Percentiles rank a stretch among this genome's conserved stretches.
Evolutionary conservation across 139 green algal genomes (phyloP).

Genomic region (Zygnema cylindricum): DNA sequence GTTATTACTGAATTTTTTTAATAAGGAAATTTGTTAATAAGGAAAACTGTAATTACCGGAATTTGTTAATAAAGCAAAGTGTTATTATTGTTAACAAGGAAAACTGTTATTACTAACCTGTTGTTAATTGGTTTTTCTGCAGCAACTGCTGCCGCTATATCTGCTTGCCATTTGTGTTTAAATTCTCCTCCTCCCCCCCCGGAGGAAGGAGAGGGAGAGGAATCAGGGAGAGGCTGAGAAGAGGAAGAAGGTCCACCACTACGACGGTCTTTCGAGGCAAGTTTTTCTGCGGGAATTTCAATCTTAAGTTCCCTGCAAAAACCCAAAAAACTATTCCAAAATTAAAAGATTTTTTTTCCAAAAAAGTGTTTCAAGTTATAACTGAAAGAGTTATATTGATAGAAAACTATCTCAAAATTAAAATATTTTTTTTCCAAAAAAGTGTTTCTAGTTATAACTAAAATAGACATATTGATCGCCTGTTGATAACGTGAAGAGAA

Average conservation of each 20-base stretch:
- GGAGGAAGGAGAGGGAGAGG: neutral
- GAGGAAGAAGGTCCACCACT: neutral
- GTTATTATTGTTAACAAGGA: too few relatives aligned
- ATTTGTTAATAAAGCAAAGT: too few relatives aligned
- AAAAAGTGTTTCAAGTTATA: too few relatives aligned
- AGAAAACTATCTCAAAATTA: too few relatives aligned
- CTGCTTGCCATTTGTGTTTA: conserved; percentile 51
- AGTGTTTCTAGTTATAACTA: too few relatives aligned
- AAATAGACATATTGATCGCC: too few relatives aligned
- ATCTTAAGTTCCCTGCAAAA: conserved; percentile 12
- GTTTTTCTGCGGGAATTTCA: neutral
- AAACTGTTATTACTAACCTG: neutral
- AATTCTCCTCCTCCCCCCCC: conserved; percentile 17
- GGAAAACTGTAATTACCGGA: too few relatives aligned
- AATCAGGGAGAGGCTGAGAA: neutral
- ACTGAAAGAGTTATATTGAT: too few relatives aligned
- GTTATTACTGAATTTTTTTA: too few relatives aligned
- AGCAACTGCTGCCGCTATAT: conserved; percentile 42
- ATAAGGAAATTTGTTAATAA: too few relatives aligned
- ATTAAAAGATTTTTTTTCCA: neutral
- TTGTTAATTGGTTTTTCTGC: neutral
- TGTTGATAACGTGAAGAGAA: too few relatives aligned
- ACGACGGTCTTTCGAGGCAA: neutral
- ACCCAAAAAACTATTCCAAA: neutral
- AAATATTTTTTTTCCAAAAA: too few relatives aligned